phyloP scores from a whole-genome alignment of 2,329 filamentous ascomycete genomes.

The Colletotrichum siamense region DNA sequence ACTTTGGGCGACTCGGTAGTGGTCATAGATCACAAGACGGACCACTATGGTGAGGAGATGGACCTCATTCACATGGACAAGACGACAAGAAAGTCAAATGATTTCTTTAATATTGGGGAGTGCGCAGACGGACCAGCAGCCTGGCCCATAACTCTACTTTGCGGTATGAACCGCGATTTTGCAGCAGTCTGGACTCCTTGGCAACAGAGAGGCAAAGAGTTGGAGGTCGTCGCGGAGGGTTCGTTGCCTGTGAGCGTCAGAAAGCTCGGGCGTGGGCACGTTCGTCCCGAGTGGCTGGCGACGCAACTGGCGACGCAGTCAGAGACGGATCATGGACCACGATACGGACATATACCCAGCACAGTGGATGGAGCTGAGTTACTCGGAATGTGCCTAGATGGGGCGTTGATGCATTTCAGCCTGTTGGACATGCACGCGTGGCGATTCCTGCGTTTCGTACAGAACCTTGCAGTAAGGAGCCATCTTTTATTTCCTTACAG shows the following conservation, averaged over 20 bases:
- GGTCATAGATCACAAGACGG: conserved; percentile 54
- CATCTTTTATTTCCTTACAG: conserved; percentile 55
- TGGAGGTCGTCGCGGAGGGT: conserved; percentile 59
- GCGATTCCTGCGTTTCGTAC: conserved; percentile 74
- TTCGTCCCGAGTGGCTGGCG: conserved; percentile 57
- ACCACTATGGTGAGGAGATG: conserved; percentile 39
- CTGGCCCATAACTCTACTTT: conserved; percentile 51
- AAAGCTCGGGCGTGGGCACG: conserved; percentile 57
- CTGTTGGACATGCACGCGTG: conserved; percentile 68
- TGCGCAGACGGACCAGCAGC: conserved; percentile 27
- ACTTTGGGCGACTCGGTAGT: conserved; percentile 61
- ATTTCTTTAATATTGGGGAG: conserved; percentile 52
- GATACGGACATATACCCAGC: conserved; percentile 49
- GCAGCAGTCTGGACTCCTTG: conserved; percentile 57
- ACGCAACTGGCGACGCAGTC: background rate
- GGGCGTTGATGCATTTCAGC: conserved; percentile 72
- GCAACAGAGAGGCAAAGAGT: conserved; percentile 42
- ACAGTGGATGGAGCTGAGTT: conserved; percentile 54
- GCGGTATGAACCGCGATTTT: conserved; percentile 52
- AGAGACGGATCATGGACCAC: conserved; percentile 31
- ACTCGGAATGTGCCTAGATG: conserved; percentile 72
- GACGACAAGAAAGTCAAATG: conserved; percentile 45
- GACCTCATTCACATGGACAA: conserved; percentile 50
- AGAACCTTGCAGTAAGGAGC: conserved; percentile 66
- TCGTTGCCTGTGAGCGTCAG: conserved; percentile 61